Conservation (phyloP, 139 green algal genomes). For the Pseudopediastrum boryanum region DNA sequence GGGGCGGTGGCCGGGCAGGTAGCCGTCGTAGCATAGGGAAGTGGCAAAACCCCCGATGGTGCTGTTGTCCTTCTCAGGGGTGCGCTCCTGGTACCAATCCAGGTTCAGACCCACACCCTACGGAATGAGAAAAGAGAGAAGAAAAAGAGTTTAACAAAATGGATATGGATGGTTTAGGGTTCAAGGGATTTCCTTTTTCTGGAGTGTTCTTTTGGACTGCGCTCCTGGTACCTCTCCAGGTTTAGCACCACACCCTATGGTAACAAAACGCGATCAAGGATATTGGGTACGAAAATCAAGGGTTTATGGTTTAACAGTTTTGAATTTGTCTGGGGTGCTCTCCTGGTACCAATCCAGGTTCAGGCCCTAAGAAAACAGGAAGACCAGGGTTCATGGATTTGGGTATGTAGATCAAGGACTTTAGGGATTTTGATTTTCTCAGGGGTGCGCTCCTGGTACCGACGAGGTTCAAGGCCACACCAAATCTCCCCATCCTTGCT, state of each 20-base stretch:
- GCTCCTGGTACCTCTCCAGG: neutral
- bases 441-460: slow-evolving; percentile 53
- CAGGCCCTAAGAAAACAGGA: too few species aligned
- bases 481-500: slow-evolving; percentile 13
- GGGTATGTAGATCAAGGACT: too few species aligned
- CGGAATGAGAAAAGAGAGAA: neutral
- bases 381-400: too few species aligned
- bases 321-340: neutral
- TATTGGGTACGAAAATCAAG: too few species aligned
- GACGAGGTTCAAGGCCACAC: slow-evolving; percentile 59
- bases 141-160: neutral
- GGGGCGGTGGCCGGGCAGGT: slow-evolving; percentile 13
- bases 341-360: too few species aligned
- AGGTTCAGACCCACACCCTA: slow-evolving; percentile 58
- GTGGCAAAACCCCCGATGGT: slow-evolving; percentile 45
- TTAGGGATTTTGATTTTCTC: slow-evolving; percentile 3
- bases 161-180: neutral
- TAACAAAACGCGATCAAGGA: neutral
- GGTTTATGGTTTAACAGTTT: neutral
- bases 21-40: slow-evolving; percentile 46
- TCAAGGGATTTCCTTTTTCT: neutral
- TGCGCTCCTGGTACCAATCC: slow-evolving; percentile 61
- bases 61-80: slow-evolving; percentile 13
- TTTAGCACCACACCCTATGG: neutral
- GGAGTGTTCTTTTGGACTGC: neutral